Percentiles rank a stretch among this genome's conserved stretches.
Conservation (phyloP, 2,329 filamentous ascomycete genomes). For the Pyrenophora seminiperda region DNA sequence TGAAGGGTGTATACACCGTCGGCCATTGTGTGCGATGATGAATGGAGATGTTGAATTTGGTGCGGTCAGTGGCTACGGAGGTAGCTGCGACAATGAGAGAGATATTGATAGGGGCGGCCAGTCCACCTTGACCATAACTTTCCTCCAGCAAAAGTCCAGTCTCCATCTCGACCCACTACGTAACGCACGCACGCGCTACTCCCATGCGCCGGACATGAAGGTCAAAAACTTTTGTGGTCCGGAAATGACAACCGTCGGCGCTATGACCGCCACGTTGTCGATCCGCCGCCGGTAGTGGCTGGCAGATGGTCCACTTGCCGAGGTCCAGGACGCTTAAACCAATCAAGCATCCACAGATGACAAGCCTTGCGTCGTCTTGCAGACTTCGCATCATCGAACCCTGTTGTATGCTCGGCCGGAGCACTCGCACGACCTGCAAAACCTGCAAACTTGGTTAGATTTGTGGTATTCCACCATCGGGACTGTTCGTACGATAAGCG, state of each 20-base stretch:
- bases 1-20: constrained; percentile 21
- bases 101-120: neutral
- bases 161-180: constrained; percentile 5
- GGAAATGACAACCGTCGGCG: constrained; percentile 7
- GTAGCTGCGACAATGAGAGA: neutral
- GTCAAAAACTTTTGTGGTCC: constrained; percentile 1
- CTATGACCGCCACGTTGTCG: constrained; percentile 2
- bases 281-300: constrained; percentile 1
- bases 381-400: too few species aligned
- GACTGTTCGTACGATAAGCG: neutral
- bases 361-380: neutral
- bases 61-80: neutral
- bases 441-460: neutral
- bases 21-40: constrained; percentile 7
- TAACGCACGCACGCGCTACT: too few species aligned
- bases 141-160: constrained; percentile 1
- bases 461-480: neutral
- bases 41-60: neutral
- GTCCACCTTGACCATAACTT: constrained; percentile 1
- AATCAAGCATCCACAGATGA: constrained; percentile 2
- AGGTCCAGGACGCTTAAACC: constrained; percentile 1
- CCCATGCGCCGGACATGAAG: constrained; percentile 6
- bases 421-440: constrained; percentile 8
- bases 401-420: constrained; percentile 5
- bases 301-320: constrained; percentile 11